These are phyloP conservation scores for Volvox africanus DNA, from an alignment of 139 green algal genomes.

Conservation along the genomic window DNA sequence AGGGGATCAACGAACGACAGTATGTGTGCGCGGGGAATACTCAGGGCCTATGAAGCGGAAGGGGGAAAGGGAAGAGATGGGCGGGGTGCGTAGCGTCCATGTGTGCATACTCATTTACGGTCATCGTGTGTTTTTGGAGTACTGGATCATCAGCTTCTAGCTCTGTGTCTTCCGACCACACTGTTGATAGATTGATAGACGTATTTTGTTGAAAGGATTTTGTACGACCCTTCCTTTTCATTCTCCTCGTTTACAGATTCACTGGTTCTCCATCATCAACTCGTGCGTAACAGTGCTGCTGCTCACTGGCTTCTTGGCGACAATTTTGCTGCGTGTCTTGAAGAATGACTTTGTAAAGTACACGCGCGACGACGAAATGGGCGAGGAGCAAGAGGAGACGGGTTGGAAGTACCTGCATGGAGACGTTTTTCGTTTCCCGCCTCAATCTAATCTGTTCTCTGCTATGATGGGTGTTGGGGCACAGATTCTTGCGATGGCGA, in stretches of 20 bases:
- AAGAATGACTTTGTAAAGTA: constrained; percentile 96
- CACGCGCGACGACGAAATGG: constrained; percentile 68
- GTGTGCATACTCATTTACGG: too few species aligned
- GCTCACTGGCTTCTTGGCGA: constrained; percentile 95
- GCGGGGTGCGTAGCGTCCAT: too few species aligned
- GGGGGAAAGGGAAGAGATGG: too few species aligned
- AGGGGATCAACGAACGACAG: neutral
- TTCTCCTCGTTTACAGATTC: constrained; percentile 76
- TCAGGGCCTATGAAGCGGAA: too few species aligned
- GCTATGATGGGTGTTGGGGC: constrained; percentile 89
- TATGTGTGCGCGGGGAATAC: neutral
- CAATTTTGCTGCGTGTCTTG: constrained; percentile 95
- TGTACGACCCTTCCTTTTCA: too few species aligned
- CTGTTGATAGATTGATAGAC: too few species aligned
- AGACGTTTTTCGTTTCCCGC: constrained; percentile 95
- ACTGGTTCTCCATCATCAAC: constrained; percentile 99
- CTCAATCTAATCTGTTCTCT: constrained; percentile 82
- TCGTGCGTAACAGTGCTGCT: constrained; percentile 95
- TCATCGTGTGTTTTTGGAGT: too few species aligned
- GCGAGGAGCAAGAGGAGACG: constrained; percentile 67
- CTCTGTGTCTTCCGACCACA: too few species aligned
- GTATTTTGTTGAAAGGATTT: too few species aligned
- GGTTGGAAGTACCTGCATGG: constrained; percentile 97
- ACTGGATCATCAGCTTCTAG: too few species aligned
- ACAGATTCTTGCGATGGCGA: constrained; percentile 82